A percentile compares a stretch with the other conserved stretches of the same genome.
phyloP scores from a whole-genome alignment of 176 grass and related monocot species.

The Microstegium vimineum region DNA sequence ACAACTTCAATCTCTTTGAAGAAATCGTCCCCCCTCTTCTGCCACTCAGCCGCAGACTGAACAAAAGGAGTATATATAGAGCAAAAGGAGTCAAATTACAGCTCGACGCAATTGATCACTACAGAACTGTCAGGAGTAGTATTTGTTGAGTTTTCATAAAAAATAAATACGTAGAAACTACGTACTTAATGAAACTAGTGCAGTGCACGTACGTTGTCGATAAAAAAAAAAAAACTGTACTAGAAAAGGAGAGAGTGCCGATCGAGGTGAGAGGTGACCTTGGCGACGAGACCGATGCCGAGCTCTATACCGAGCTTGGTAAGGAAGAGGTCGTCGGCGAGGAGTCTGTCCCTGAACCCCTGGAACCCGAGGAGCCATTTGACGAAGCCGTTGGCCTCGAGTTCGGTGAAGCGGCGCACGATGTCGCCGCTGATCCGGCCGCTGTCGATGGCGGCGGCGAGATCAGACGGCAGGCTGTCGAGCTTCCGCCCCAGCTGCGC shows the following conservation, averaged over 20 bases:
- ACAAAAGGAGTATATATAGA: neutral
- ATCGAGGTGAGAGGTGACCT: slow-evolving; percentile 8
- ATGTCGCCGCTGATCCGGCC: slow-evolving; percentile 69
- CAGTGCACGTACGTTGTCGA: too few relatives aligned
- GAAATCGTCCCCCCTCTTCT: slow-evolving; percentile 81
- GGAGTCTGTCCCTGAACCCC: slow-evolving; percentile 75
- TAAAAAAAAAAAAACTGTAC: too few relatives aligned
- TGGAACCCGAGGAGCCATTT: slow-evolving; percentile 73
- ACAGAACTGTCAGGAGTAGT: neutral
- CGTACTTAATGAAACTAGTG: too few relatives aligned
- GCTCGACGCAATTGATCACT: neutral
- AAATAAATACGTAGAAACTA: neutral
- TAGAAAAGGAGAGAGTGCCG: too few relatives aligned
- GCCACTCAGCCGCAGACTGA: slow-evolving; percentile 66
- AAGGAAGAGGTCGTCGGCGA: slow-evolving; percentile 91
- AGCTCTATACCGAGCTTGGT: slow-evolving; percentile 84
- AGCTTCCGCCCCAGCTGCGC: slow-evolving; percentile 51
- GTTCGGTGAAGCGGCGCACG: slow-evolving; percentile 55
- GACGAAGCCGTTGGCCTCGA: slow-evolving; percentile 53
- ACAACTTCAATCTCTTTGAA: slow-evolving; percentile 85
- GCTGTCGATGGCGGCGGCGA: slow-evolving; percentile 58
- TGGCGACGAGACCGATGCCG: slow-evolving; percentile 74
- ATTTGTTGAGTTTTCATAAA: neutral
- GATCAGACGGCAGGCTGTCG: slow-evolving; percentile 64
- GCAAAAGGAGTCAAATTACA: neutral